phyloP scores from a whole-genome alignment of 768 basidiomycete genomes.

The Trametes cingulata region DNA sequence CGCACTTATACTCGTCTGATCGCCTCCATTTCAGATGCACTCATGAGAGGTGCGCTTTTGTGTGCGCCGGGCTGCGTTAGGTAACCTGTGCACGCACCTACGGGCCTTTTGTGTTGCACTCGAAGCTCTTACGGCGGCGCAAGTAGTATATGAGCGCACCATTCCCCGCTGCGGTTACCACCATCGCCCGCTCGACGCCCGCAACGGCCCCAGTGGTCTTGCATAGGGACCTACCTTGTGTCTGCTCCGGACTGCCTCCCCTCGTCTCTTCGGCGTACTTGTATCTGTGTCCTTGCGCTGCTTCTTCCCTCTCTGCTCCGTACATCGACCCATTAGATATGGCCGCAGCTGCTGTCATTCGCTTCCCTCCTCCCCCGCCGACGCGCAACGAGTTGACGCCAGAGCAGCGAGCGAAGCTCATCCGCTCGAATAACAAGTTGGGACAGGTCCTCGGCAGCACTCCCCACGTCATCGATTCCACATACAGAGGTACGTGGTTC shows the following conservation, averaged over 20 bases:
- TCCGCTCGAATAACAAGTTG: conserved; percentile 61
- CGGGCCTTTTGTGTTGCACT: conserved; percentile 7
- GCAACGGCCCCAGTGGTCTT: conserved; percentile 20
- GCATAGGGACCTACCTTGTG: not conserved
- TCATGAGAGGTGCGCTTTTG: not conserved
- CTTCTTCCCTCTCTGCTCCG: not conserved
- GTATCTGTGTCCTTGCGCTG: not conserved
- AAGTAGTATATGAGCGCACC: not conserved
- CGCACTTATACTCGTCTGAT: not conserved
- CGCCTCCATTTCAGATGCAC: not conserved
- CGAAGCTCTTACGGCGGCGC: not conserved
- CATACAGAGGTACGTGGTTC: conserved; percentile 13
- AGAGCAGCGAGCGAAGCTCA: conserved; percentile 53
- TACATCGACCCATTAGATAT: not conserved
- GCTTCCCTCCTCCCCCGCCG: conserved; percentile 49
- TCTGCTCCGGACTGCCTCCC: not conserved
- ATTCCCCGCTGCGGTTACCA: not conserved
- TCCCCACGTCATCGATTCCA: conserved; percentile 54
- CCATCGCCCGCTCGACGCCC: conserved; percentile 12
- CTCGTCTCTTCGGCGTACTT: not conserved
- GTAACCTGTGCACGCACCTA: not conserved
- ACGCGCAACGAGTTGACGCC: conserved; percentile 57
- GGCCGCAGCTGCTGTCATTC: conserved; percentile 21
- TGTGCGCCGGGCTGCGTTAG: not conserved
- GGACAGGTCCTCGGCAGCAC: conserved; percentile 58